Percentiles rank a stretch among this genome's conserved stretches.
phyloP scores from a whole-genome alignment of 2,329 filamentous ascomycete genomes.

The Lasiodiplodia theobromae region DNA sequence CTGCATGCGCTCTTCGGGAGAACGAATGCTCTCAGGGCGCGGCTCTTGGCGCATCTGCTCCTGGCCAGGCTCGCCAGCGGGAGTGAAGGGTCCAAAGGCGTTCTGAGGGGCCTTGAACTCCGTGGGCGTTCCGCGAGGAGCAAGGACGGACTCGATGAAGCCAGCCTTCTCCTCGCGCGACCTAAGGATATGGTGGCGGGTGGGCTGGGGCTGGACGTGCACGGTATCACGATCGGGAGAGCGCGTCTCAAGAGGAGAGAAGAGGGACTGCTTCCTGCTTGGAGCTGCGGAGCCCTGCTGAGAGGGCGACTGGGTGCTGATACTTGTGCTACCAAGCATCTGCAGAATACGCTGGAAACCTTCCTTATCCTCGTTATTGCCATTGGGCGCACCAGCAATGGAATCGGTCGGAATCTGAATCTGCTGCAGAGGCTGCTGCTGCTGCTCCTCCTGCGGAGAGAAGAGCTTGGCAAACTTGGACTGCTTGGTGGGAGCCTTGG shows the following conservation, averaged over 20 bases:
- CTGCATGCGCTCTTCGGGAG: conserved; percentile 22
- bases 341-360: conserved; percentile 83
- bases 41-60: conserved; percentile 39
- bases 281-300: conserved; percentile 1
- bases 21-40: conserved; percentile 19
- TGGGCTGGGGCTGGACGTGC: conserved; percentile 31
- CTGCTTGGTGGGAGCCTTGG: conserved; percentile 59
- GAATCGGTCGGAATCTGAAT: conserved; percentile 30
- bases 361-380: conserved; percentile 75
- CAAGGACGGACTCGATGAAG: conserved; percentile 46
- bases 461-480: conserved; percentile 86
- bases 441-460: conserved; percentile 48
- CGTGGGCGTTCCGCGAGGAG: conserved; percentile 40
- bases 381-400: conserved; percentile 40
- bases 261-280: conserved; percentile 18
- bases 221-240: conserved; percentile 27
- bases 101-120: conserved; percentile 43
- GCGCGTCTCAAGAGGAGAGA: conserved; percentile 15
- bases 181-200: conserved; percentile 36
- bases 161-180: conserved; percentile 44
- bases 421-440: conserved; percentile 31
- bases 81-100: conserved; percentile 45
- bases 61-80: conserved; percentile 38
- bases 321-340: conserved; percentile 70
- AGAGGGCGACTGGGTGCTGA: conserved; percentile 33